Evolutionary conservation across 805 yeast genomes (phyloP).

Genomic region (Wickerhamiella kazuoi): DNA sequence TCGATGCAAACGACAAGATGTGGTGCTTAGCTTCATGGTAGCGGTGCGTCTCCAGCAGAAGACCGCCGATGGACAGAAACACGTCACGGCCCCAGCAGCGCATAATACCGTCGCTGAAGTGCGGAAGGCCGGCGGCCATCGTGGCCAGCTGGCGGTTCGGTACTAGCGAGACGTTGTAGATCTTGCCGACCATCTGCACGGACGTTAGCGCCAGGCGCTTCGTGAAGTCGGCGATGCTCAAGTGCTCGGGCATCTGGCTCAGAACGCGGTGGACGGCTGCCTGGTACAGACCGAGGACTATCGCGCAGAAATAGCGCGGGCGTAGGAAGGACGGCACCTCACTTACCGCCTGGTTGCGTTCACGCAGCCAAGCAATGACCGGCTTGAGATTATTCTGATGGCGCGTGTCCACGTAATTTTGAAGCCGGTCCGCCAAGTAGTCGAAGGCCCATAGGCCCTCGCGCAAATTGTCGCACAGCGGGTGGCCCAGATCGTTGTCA

Average conservation of each 20-base stretch:
- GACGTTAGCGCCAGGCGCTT: conserved; percentile 68
- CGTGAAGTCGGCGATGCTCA: conserved; percentile 50
- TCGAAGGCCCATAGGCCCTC: conserved; percentile 84
- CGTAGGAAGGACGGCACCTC: conserved; percentile 59
- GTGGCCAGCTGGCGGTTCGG: conserved; percentile 47
- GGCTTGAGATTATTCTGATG: conserved; percentile 25
- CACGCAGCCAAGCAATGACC: conserved; percentile 53
- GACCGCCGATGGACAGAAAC: conserved; percentile 71
- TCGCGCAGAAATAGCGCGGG: conserved; percentile 74
- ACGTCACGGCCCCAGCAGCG: conserved; percentile 98
- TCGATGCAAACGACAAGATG: conserved; percentile 72
- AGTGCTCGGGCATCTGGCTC: conserved; percentile 36
- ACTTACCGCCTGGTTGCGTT: conserved; percentile 45
- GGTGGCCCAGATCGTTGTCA: conserved; percentile 66
- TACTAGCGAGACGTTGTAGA: conserved; percentile 55
- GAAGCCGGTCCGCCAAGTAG: conserved; percentile 44
- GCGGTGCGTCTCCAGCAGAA: conserved; percentile 60
- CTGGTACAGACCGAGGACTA: conserved; percentile 69
- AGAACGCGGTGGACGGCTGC: conserved; percentile 59
- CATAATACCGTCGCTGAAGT: conserved; percentile 79
- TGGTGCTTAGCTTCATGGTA: conserved; percentile 64
- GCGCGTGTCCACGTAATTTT: conserved; percentile 28
- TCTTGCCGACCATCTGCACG: conserved; percentile 66
- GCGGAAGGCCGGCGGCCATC: conserved; percentile 94
- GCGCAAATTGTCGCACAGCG: conserved; percentile 64